Conservation (phyloP, 306 rosid species). For the Myrica gale region DNA sequence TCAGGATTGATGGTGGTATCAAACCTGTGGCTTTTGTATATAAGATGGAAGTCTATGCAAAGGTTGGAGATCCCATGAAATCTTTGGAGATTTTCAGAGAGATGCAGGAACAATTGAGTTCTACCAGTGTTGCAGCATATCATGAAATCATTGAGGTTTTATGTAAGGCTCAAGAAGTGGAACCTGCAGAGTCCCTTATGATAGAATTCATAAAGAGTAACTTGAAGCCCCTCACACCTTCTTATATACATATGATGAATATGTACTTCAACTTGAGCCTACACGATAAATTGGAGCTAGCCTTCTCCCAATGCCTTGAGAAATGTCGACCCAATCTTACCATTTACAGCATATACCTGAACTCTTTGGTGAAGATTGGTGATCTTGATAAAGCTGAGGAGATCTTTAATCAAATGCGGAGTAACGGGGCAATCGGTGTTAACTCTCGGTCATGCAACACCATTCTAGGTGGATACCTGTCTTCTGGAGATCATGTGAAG, state of each 20-base stretch:
- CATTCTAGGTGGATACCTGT: conserved; percentile 72
- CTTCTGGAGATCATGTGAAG: conserved; percentile 55
- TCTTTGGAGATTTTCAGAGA: conserved; percentile 68
- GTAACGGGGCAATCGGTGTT: conserved; percentile 55
- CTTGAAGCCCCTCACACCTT: conserved; percentile 66
- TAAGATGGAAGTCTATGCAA: conserved; percentile 81
- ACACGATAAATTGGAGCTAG: conserved; percentile 62
- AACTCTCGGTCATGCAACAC: conserved; percentile 78
- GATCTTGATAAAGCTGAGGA: conserved; percentile 71
- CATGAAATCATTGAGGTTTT: conserved; percentile 69
- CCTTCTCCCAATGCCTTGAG: conserved; percentile 71
- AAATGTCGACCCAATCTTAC: conserved; percentile 69
- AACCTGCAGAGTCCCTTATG: conserved; percentile 76
- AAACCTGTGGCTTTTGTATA: conserved; percentile 73
- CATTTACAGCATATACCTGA: conserved; percentile 67
- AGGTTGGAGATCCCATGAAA: conserved; percentile 62
- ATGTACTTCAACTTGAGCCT: conserved; percentile 68
- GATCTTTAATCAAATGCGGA: conserved; percentile 58
- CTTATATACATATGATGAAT: conserved; percentile 61
- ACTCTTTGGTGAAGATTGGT: conserved; percentile 78
- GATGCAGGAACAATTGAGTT: conserved; percentile 57
- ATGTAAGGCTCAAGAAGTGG: conserved; percentile 62
- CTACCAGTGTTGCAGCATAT: conserved; percentile 56
- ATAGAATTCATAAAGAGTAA: conserved; percentile 56
- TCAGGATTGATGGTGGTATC: conserved; percentile 38